These are phyloP conservation scores for Pachyrhizus erosus DNA, from an alignment of 306 rosid species.

Conservation along the genomic window DNA sequence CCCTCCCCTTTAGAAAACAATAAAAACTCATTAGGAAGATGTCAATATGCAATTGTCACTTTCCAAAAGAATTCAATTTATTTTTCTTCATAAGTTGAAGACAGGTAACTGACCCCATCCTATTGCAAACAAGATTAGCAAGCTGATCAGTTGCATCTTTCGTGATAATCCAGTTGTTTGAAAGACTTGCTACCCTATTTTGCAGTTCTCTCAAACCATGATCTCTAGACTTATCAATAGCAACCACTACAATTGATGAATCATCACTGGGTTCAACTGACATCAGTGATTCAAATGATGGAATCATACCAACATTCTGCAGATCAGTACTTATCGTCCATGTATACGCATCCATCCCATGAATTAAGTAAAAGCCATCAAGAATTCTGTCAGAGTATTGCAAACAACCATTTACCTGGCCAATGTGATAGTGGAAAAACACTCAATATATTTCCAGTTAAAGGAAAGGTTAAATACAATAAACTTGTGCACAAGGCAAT, in stretches of 20 bases:
- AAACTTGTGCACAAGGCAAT: neutral
- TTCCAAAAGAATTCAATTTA: neutral
- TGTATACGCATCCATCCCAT: slow-evolving; percentile 66
- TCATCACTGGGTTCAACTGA: slow-evolving; percentile 51
- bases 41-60: neutral
- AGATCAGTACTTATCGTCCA: slow-evolving; percentile 60
- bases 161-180: slow-evolving; percentile 45
- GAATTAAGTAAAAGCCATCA: slow-evolving; percentile 63
- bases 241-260: slow-evolving; percentile 50
- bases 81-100: neutral
- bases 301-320: slow-evolving; percentile 53
- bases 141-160: slow-evolving; percentile 50
- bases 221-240: slow-evolving; percentile 59
- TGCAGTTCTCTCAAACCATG: slow-evolving; percentile 57
- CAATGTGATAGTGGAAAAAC: slow-evolving; percentile 26
- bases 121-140: slow-evolving; percentile 54
- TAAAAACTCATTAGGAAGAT: slow-evolving; percentile 32
- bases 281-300: slow-evolving; percentile 59
- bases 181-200: slow-evolving; percentile 47
- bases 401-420: slow-evolving; percentile 65
- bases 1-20: slow-evolving; percentile 52
- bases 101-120: slow-evolving; percentile 58
- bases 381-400: slow-evolving; percentile 55
- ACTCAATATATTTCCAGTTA: neutral
- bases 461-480: neutral